Evolutionary conservation across 768 basidiomycete genomes (phyloP), one percentile per base, ranked within the genome.

Genomic region (Lactarius sp.): DNA sequence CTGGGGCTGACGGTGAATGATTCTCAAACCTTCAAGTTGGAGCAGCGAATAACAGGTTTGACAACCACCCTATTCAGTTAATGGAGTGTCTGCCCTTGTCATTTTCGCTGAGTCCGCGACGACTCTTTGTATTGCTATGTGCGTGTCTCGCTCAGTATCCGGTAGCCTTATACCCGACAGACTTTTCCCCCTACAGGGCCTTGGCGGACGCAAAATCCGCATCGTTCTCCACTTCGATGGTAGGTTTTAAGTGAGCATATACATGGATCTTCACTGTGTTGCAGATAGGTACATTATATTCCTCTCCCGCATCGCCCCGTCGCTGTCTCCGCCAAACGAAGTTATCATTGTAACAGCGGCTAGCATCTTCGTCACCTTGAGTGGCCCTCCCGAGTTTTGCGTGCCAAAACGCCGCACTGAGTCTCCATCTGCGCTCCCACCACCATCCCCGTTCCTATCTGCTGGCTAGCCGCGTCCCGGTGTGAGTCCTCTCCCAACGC

Each of bases 141-240:
- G 27, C 27, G 27, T 27, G 27, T 27, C 27, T 27, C 46, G 39
- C 54, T 27, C 2, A 27, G n/a, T 22, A 75, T 83, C 33, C 1
- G 7, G 13, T 10, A 6, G 34, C 14, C 56, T n/a, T n/a, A 18
- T 33, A 27, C 22, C 22, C 2, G 22, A 27, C 27, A 27, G 2
- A 27, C 27, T 27, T 2, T 27, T 27, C 27, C 18, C 1, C 27
- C 18, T 18, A n/a, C 33, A 62, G 37, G 53, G 44, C 36, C 42
- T 44, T 62, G 79, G 80, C 60, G 73, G 75, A 34, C 66, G 79
- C 33, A 71, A 75, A 10, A 33, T 50, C 16, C 4, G 58, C 27
- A 27, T 27, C 27, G 27, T 27, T 27, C 27, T 27, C 27, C 27
- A 27, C 27, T 27, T 27, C 27, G 1, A 27, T 27, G 27, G 27